Conservation (phyloP, 257 asterid species). For the Capsicum rhomboideum region DNA sequence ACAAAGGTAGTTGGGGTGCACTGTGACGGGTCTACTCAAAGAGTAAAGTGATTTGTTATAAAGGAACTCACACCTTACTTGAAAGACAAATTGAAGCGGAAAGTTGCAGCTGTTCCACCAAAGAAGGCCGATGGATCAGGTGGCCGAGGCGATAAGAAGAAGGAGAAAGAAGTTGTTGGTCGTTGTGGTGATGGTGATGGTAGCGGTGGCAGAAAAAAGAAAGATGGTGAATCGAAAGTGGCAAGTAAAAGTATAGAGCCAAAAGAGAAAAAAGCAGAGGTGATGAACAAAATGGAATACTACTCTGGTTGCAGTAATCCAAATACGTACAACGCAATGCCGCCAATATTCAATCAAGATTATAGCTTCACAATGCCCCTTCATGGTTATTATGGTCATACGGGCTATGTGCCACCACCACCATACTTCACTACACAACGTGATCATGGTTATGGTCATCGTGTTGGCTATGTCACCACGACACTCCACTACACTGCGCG, state of each 20-base stretch:
- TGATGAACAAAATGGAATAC: constrained; percentile 46
- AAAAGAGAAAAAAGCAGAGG: constrained; percentile 1
- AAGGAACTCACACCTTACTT: constrained; percentile 53
- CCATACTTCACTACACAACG: no score
- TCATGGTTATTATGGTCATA: constrained; percentile 5
- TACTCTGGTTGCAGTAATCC: constrained; percentile 17
- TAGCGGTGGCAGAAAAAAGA: not conserved
- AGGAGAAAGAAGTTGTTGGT: not conserved
- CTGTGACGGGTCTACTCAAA: constrained; percentile 75
- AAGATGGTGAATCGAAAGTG: not conserved
- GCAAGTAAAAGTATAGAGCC: constrained; percentile 12
- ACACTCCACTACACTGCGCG: not conserved
- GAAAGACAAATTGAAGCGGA: constrained; percentile 47
- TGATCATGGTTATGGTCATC: not conserved
- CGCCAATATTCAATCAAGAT: constrained; percentile 53
- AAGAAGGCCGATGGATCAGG: constrained; percentile 22
- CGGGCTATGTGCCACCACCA: no score
- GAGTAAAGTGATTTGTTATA: constrained; percentile 50
- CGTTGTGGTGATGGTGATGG: not conserved
- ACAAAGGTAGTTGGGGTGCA: constrained; percentile 51
- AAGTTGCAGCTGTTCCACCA: no score
- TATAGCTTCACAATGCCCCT: constrained; percentile 32
- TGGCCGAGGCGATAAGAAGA: not conserved
- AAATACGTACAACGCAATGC: constrained; percentile 37
- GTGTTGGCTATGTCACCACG: constrained; percentile 36